phyloP scores from a whole-genome alignment of 2,329 filamentous ascomycete genomes.

The Alternaria novae-zelandiae region DNA sequence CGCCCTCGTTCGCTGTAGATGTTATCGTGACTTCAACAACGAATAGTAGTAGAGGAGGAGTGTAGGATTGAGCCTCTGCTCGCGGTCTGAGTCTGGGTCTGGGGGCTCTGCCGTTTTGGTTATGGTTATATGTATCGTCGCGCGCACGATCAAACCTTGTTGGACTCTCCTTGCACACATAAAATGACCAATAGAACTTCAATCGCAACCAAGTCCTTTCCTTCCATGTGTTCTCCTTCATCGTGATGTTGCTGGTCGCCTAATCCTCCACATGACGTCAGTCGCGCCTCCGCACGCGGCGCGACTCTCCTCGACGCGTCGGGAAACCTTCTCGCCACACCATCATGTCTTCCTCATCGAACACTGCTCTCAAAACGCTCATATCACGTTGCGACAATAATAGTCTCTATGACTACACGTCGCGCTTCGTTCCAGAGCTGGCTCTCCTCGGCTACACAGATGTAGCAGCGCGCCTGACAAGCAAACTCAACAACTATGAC shows the following conservation, averaged over 20 bases:
- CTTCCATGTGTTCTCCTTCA: neutral
- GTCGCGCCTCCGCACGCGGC: neutral
- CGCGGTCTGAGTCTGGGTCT: neutral
- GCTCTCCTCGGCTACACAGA: neutral
- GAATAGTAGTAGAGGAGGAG: too few relatives aligned
- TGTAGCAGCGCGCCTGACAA: neutral
- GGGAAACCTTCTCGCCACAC: neutral
- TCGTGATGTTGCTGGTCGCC: neutral
- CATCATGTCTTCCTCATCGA: neutral
- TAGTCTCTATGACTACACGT: neutral
- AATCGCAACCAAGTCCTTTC: rapidly evolving
- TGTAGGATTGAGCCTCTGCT: neutral
- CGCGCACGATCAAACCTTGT: neutral
- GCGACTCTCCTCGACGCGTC: neutral
- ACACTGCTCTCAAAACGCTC: neutral
- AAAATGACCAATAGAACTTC: rapidly evolving
- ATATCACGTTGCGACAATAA: neutral
- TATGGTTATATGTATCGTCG: rapidly evolving
- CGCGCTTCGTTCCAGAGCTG: neutral
- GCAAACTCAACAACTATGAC: neutral
- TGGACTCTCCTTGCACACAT: too few relatives aligned
- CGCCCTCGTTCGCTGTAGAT: neutral
- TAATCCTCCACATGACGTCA: neutral
- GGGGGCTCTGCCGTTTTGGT: neutral
- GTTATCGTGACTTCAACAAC: neutral